Evolutionary conservation across 75 land plant genomes (phyloP), one percentile per base, ranked within the genome.

Genomic region (Sequoiadendron giganteum): DNA sequence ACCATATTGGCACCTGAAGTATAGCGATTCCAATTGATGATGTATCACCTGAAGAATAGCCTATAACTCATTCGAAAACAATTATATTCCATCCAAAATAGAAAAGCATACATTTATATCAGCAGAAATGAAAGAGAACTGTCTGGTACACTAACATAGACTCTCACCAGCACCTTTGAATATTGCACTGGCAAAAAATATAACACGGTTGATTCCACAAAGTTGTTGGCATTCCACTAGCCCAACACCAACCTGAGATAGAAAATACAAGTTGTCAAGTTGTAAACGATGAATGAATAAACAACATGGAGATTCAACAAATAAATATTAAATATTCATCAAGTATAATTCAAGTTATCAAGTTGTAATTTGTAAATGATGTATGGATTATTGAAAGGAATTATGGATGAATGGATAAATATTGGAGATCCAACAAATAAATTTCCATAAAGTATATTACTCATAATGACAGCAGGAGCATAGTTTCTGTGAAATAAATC

Each of bases 181-280:
- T 7, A 91, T 95, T 65, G 90, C 87, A 56, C 94, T 90, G 13
- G 93, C 92, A 91, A 92, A 96, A 82, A 93, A 93, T 88, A 90
- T 76, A 42, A 95, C 86, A 15, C 93, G 96, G 85, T 95, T 96
- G 87, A 94, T 90, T 19, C 98, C 98, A 54, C 88, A 85, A 58
- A 91, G 88, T 88, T 95, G 98, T 86, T 96, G 98, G 58, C 95
- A 92, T 39, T 94, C 90, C 92, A 93, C 92, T 36, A 96, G 86
- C 5, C 96, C 98, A 30, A 94, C 93, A 73, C 95, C 94, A 88
- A 96, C 86, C 97, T 95, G 89, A 86, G 68, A 68, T 11, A 77
- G 38, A 2, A n/a, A 79, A 0, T 40, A 19, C 39, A 16, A 85
- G 3, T 36, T 10, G 11, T 61, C 19, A 86, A 70, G 11, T n/a